phyloP scores from a whole-genome alignment of 2,329 filamentous ascomycete genomes.

The Plectosphaerella plurivora region DNA sequence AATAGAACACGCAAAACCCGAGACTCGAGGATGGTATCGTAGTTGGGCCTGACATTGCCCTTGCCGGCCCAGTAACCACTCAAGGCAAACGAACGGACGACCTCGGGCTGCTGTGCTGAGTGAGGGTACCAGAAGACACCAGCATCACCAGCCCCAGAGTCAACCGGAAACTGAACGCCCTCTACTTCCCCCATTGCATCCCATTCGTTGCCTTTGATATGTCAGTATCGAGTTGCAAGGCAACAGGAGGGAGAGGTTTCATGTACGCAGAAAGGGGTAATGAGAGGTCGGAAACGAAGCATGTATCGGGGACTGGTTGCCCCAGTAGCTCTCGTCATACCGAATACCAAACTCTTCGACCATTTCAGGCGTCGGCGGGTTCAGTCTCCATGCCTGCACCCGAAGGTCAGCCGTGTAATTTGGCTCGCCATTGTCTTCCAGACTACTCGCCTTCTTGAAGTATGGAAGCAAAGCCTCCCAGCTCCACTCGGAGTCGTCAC shows the following conservation, averaged over 20 bases:
- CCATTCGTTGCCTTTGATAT: constrained; percentile 14
- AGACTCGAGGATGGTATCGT: constrained; percentile 15
- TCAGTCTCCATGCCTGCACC: constrained; percentile 14
- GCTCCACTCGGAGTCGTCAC: constrained; percentile 15
- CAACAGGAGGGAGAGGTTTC: neutral
- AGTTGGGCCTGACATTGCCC: constrained; percentile 9
- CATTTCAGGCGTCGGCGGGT: constrained; percentile 14
- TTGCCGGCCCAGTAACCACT: constrained; percentile 22
- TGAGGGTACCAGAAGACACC: constrained; percentile 27
- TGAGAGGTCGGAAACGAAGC: constrained; percentile 17
- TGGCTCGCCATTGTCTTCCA: neutral
- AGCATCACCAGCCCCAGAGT: constrained; percentile 18
- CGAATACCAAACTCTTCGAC: constrained; percentile 16
- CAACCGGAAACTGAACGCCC: constrained; percentile 17
- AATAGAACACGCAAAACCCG: constrained; percentile 33
- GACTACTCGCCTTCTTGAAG: constrained; percentile 17
- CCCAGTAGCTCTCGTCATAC: constrained; percentile 19
- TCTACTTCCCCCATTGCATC: constrained; percentile 14
- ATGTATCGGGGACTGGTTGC: constrained; percentile 14
- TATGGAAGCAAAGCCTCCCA: constrained; percentile 22
- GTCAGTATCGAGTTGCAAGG: neutral
- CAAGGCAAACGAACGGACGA: constrained; percentile 21
- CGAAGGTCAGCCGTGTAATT: neutral
- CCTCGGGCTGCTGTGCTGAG: constrained; percentile 19
- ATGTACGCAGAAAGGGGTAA: constrained; percentile 15